A percentile compares a stretch with the other conserved stretches of the same genome.
phyloP scores from a whole-genome alignment of 768 basidiomycete genomes.

The Agaricus subrufescens region DNA sequence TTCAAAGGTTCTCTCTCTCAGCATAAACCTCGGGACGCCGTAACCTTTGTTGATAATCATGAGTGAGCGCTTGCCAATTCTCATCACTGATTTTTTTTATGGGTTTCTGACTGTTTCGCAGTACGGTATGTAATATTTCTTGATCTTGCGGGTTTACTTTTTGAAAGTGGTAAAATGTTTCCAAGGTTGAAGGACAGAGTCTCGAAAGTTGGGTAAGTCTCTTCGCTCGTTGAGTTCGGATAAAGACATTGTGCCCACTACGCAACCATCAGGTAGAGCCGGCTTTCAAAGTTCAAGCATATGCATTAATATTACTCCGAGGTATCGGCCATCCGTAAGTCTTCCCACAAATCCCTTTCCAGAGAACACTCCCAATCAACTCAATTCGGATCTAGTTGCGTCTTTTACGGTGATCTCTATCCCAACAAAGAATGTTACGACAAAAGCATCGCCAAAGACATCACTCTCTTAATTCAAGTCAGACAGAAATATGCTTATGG shows the following conservation, averaged over 20 bases:
- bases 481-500: constrained; percentile 72
- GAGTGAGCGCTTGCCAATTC: constrained; percentile 48
- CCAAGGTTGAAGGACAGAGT: constrained; percentile 58
- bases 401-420: constrained; percentile 86
- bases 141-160: neutral
- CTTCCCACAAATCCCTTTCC: neutral
- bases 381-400: constrained; percentile 48
- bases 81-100: neutral
- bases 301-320: constrained; percentile 74
- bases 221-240: neutral
- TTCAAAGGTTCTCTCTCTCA: constrained; percentile 67
- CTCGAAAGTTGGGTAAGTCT: constrained; percentile 76
- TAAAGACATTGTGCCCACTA: neutral
- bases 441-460: constrained; percentile 41
- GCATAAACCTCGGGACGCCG: constrained; percentile 69
- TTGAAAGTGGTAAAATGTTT: neutral
- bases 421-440: constrained; percentile 67
- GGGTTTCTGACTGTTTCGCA: constrained; percentile 20
- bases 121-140: constrained; percentile 47
- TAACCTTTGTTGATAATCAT: constrained; percentile 89
- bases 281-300: constrained; percentile 78
- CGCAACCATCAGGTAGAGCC: constrained; percentile 46
- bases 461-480: constrained; percentile 51
- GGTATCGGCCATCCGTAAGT: constrained; percentile 70
- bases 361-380: neutral